Base-by-base conservation (phyloP, 2,329 filamentous ascomycete genomes). In the Microcyclosporella mali region DNA sequence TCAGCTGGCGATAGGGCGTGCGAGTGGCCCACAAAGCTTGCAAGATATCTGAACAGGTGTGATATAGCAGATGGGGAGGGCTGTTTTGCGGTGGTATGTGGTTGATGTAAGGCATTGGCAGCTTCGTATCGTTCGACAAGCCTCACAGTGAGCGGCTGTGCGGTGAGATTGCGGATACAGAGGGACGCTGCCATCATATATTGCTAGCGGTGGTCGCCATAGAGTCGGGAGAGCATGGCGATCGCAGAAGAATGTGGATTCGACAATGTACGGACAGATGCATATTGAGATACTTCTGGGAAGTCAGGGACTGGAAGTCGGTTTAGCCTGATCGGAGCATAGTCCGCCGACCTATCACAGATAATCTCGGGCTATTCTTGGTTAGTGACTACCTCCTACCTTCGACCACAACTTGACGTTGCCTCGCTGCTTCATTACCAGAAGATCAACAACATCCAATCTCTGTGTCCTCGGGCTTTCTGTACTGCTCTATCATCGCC, bases 101-200 rank as follows among this genome's bases (percentile, higher is more conserved):
- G 42, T 17, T 50, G 49, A 40, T 64, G 58, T 31, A 57, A 52
- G 12, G 71, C 63, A 49, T 74, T 69, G 40, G 66, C 71, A 35
- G 69, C 74, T 53, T 81, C 77, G 62, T 88, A 88, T 53, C 83
- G 82, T 69, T 94, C 85, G 45, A 90, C 71, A 46, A 73, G 65
- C 63, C 81, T 82, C 56, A 95, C 75, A 53, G 82, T 78, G 42
- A 95, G 70, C n/a, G 80, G 74, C 37, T 77, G 81, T 44, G 78
- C 72, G 33, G 86, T 90, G 52, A 94, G 70, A 65, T 95, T 95
- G 57, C 89, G 87, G 57, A 95, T 78, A 3, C 77, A 85, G 53
- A 95, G 70, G 15, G 62, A 57, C 6, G 41, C 55, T 51, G 56
- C 45, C 60, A 63, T 63, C 37, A 36, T 15, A 15, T 25, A 9